Evolutionary conservation across 169 alveolate genomes (phyloP).

Genomic region (Cryptosporidium viatorum): DNA sequence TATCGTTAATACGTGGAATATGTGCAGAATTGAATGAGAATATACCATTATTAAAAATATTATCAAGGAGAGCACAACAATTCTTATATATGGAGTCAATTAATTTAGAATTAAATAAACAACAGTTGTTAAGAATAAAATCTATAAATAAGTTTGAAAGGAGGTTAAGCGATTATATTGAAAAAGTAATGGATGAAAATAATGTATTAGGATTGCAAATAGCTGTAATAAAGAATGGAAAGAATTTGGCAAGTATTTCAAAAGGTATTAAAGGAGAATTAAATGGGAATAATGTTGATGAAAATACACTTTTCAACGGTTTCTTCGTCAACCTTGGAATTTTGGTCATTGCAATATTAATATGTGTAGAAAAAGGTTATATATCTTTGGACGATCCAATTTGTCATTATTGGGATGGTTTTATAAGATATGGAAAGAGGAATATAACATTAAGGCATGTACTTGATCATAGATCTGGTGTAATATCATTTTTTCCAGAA

Average conservation of each 20-base stretch:
- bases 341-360: constrained; percentile 78
- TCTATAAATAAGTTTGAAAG: constrained; percentile 27
- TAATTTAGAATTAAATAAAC: not conserved
- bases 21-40: constrained; percentile 83
- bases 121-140: not conserved
- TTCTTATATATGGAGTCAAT: constrained; percentile 16
- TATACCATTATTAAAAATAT: constrained; percentile 83
- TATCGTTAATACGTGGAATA: constrained; percentile 86
- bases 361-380: constrained; percentile 77
- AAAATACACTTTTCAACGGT: constrained; percentile 37
- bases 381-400: constrained; percentile 77
- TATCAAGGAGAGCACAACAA: constrained; percentile 82
- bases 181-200: not conserved
- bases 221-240: constrained; percentile 77
- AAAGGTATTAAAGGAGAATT: constrained; percentile 79
- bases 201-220: constrained; percentile 79
- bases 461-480: constrained; percentile 77
- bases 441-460: constrained; percentile 78
- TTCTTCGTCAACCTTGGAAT: constrained; percentile 74
- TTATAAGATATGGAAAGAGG: constrained; percentile 79
- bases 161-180: constrained; percentile 7
- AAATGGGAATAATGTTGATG: constrained; percentile 9
- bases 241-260: constrained; percentile 68
- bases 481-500: constrained; percentile 78
- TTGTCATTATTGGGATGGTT: constrained; percentile 82